Conservation (phyloP, 352 stramenopile species). For the Pythium grandisporangium region DNA sequence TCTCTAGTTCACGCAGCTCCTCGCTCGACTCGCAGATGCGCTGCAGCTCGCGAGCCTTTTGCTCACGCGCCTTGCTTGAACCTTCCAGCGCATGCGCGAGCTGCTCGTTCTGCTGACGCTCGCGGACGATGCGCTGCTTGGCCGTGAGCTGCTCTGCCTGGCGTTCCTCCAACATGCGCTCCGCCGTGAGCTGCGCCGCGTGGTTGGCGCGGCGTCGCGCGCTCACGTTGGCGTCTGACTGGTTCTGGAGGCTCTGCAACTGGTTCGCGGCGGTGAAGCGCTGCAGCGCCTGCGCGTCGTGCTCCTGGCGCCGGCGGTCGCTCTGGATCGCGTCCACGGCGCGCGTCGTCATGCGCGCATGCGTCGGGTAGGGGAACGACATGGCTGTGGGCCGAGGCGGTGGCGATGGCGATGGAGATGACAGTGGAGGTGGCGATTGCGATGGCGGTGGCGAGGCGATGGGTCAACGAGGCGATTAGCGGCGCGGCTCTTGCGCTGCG, state of each 20-base stretch:
- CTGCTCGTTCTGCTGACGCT: slow-evolving; percentile 63
- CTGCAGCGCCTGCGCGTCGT: slow-evolving; percentile 39
- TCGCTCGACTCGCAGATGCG: slow-evolving; percentile 86
- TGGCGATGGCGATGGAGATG: too few relatives aligned
- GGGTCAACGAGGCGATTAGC: too few relatives aligned
- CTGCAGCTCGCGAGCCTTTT: slow-evolving; percentile 81
- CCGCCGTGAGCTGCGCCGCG: slow-evolving; percentile 51
- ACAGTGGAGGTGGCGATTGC: too few relatives aligned
- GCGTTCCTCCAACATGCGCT: slow-evolving; percentile 58
- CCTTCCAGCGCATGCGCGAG: slow-evolving; percentile 67
- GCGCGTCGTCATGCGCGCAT: slow-evolving; percentile 48
- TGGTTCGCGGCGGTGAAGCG: slow-evolving; percentile 48
- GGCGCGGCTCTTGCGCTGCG: too few relatives aligned
- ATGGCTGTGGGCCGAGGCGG: too few relatives aligned
- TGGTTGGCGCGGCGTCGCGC: slow-evolving; percentile 41
- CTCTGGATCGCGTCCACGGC: slow-evolving; percentile 54
- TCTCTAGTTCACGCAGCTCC: slow-evolving; percentile 86
- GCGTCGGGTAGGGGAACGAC: slow-evolving; percentile 48
- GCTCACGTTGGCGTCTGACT: slow-evolving; percentile 49
- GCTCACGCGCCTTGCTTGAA: slow-evolving; percentile 45
- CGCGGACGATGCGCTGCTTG: slow-evolving; percentile 17
- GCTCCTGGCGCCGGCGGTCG: slow-evolving; percentile 48
- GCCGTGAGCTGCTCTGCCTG: slow-evolving; percentile 14
- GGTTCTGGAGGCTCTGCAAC: slow-evolving; percentile 46
- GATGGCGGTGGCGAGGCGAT: too few relatives aligned